Evolutionary conservation across 1,284 basidiomycete species (phyloP), one percentile per base, ranked within the genome.

Genomic region (Trametes hirsuta): DNA sequence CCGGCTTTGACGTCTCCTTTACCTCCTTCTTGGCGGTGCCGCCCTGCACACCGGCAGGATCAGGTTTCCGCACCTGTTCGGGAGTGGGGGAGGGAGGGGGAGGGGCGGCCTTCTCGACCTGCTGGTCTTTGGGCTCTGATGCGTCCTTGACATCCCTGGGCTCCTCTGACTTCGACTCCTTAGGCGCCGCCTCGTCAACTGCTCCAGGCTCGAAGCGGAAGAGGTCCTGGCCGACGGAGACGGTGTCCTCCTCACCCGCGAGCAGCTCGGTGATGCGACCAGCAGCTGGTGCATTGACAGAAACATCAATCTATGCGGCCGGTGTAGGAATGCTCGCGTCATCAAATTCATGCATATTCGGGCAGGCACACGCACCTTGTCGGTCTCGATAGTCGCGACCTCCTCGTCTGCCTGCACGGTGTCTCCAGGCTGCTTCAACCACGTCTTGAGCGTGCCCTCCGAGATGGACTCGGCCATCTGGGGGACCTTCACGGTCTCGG

Each of bases 381-480:
- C 97, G 12, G 97, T 99, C 81, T 99, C 97, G 68, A 99, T 98
- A 48, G 94, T 97, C 25, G 95, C 97, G 58, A 99, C 84, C 80
- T 99, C 97, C 79, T 99, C 97, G 74, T 98, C 95, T 44, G 84
- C 90, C 73, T 90, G 86, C 61, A 99, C 95, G 63, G 81, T 85
- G 73, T 99, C 97, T 45, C 97, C 97, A 52, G 93, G 88, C 78
- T 96, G 87, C 81, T 98, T 98, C 70, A 85, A 84, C 95, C 95
- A 99, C 63, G 94, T 84, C 79, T 96, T 98, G 63, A 99, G 82
- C 5, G 97, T 99, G 55, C 97, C 97, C 78, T 99, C 97, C 15
- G 94, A 94, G 78, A 99, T 97, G 68, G 95, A 98, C 77, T 99
- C 97, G 55, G 97, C 96, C 96, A 99, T 98, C 77, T 95, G 92